Evolutionary conservation across 495 filamentous ascomycete species (phyloP), one percentile per base, ranked within the genome.

Genomic region (Articulospora tetracladia): DNA sequence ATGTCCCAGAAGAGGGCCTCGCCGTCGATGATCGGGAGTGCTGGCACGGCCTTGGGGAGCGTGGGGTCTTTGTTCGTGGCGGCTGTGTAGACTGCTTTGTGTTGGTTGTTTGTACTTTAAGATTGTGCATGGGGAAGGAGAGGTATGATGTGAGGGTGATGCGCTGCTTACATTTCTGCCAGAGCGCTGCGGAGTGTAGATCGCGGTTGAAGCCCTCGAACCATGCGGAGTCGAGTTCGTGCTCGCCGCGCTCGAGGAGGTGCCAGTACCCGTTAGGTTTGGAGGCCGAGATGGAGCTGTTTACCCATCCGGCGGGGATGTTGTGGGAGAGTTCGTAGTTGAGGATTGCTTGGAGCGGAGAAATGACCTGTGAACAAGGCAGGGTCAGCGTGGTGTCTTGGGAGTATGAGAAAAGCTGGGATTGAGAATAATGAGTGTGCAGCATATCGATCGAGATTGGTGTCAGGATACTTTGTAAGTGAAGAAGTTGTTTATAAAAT

Each of bases 251-350:
- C 68, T 96, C 91, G 28, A 94, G 77, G 39, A 76, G 82, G 68
- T 95, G 91, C 94, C 94, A 98, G 72, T 83, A 86, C 25, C 94
- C 94, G 54, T 83, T 74, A n/a, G 93, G 92, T 1, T 84, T 80
- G 46, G 86, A 83, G 48, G 80, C 79, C 24, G 89, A 90, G 70
- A 97, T 95, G 68, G 88, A 87, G 78, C 86, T 85, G 74, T 97
- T 97, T 61, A 98, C 79, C 87, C 90, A 98, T 69, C 92, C 92
- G 15, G 82, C 77, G 1, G 92, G 93, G 55, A 98, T 92, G 25
- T 78, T 74, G 49, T 89, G 75, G 57, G 79, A 75, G 28, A 83
- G 70, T 70, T 98, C 94, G 72, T 96, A 97, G 71, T 94, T 84
- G 55, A 93, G 78, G 68, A 98, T 97, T 3, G 88, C 87, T 75